Percentiles rank a stretch among this genome's conserved stretches.
phyloP scores from a whole-genome alignment of 768 basidiomycete genomes.

The Podaxis carcinomalis region DNA sequence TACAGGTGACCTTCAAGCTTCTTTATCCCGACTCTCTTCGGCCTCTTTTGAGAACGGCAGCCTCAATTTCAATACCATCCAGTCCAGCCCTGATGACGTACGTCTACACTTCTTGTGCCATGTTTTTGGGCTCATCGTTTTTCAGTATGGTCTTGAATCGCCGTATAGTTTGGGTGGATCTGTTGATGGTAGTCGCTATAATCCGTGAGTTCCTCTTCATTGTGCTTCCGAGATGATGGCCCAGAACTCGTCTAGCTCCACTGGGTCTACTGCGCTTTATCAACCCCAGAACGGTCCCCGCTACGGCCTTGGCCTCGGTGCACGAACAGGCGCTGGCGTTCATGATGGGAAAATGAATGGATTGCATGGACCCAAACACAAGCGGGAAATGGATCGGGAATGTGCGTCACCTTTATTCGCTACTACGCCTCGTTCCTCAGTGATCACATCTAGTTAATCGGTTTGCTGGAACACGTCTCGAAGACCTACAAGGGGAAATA shows the following conservation, averaged over 20 bases:
- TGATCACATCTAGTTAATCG: conserved; percentile 69
- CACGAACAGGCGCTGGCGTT: conserved; percentile 44
- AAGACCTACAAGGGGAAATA: conserved; percentile 95
- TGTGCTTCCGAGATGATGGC: conserved; percentile 18
- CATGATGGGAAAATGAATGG: conserved; percentile 82
- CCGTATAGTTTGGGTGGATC: conserved; percentile 46
- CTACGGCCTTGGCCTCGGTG: conserved; percentile 64
- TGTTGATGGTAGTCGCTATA: conserved; percentile 50
- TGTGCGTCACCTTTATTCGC: conserved; percentile 35
- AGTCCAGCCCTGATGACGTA: conserved; percentile 57
- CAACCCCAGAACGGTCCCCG: conserved; percentile 68
- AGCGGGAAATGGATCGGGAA: conserved; percentile 89
- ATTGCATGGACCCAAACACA: conserved; percentile 89
- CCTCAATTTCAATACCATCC: conserved; percentile 51
- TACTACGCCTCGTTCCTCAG: conserved; percentile 2
- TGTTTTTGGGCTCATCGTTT: conserved; percentile 18
- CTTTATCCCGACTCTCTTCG: conserved; percentile 63
- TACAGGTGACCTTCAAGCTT: conserved; percentile 60
- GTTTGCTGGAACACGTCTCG: conserved; percentile 92
- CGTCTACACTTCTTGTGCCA: conserved; percentile 11
- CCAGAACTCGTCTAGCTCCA: conserved; percentile 28
- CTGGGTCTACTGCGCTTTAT: conserved; percentile 29
- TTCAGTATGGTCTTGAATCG: conserved; percentile 55
- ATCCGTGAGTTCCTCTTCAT: conserved; percentile 54
- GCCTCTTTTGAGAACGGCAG: conserved; percentile 53